A percentile compares a stretch with the other conserved stretches of the same genome.
phyloP scores from a whole-genome alignment of 2,329 filamentous ascomycete species.

The Penicillium sp. region DNA sequence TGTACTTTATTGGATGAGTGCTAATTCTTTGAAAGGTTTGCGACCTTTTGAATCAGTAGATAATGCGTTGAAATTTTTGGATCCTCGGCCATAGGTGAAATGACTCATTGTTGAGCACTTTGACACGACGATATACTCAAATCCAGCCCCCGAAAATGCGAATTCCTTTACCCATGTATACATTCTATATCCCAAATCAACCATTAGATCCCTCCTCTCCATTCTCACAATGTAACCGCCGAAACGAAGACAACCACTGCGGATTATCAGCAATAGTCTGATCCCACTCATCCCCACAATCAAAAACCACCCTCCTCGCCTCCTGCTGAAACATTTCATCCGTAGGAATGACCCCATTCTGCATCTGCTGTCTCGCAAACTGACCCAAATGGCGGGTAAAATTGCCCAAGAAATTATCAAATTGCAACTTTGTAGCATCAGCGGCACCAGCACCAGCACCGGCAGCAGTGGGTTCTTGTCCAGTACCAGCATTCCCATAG shows the following conservation, averaged over 20 bases:
- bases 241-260: slow-evolving; percentile 32
- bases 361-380: slow-evolving; percentile 27
- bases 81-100: no score
- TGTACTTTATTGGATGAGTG: neutral
- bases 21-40: neutral
- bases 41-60: neutral
- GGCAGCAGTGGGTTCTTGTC: neutral
- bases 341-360: slow-evolving; percentile 44
- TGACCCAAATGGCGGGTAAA: slow-evolving; percentile 24
- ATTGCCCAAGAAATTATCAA: slow-evolving; percentile 20
- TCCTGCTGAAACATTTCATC: slow-evolving; percentile 58
- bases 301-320: slow-evolving; percentile 56
- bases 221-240: slow-evolving; percentile 20
- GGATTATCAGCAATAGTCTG: slow-evolving; percentile 41
- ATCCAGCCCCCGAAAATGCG: neutral
- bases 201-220: neutral
- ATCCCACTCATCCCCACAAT: slow-evolving; percentile 57
- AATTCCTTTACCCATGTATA: neutral
- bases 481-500: neutral
- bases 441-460: neutral
- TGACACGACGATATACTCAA: neutral
- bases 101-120: neutral
- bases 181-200: neutral
- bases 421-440: slow-evolving; percentile 9
- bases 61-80: neutral